phyloP scores from a whole-genome alignment of 129 eudicot genomes.

The Centrapalus pauciflorus region DNA sequence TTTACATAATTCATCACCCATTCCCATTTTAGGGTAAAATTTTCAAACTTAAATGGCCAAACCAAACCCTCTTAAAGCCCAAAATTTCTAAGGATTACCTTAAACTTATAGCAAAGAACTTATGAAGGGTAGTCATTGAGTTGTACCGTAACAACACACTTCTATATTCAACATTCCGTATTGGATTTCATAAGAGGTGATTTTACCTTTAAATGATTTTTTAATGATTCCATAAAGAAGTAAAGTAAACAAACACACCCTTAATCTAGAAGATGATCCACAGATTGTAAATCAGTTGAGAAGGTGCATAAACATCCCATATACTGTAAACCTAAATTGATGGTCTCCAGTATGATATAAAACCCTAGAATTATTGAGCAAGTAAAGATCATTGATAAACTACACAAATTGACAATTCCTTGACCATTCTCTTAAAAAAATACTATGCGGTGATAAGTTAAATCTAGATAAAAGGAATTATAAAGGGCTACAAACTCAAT shows the following conservation, averaged over 20 bases:
- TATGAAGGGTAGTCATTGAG: background rate
- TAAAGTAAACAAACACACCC: too few species aligned
- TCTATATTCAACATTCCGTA: too few species aligned
- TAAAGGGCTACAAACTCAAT: background rate
- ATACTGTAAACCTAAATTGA: background rate
- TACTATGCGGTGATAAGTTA: background rate
- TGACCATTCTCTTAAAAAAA: background rate
- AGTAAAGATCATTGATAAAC: background rate
- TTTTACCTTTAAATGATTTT: background rate
- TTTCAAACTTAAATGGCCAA: background rate
- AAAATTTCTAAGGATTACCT: background rate
- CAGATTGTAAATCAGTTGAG: background rate
- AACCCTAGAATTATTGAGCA: constrained; percentile 1
- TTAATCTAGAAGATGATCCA: too few species aligned
- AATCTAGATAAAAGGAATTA: background rate
- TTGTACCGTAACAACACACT: background rate
- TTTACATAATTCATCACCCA: background rate
- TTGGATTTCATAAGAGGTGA: background rate
- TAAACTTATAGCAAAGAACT: background rate
- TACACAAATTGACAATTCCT: background rate
- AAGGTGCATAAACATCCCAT: background rate
- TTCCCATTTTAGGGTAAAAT: background rate
- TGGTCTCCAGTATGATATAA: background rate
- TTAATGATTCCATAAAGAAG: too few species aligned
- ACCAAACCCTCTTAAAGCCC: background rate